These are phyloP conservation scores for Saccharomycopsis schoenii DNA, from an alignment of 805 yeast species.

Conservation along the genomic window DNA sequence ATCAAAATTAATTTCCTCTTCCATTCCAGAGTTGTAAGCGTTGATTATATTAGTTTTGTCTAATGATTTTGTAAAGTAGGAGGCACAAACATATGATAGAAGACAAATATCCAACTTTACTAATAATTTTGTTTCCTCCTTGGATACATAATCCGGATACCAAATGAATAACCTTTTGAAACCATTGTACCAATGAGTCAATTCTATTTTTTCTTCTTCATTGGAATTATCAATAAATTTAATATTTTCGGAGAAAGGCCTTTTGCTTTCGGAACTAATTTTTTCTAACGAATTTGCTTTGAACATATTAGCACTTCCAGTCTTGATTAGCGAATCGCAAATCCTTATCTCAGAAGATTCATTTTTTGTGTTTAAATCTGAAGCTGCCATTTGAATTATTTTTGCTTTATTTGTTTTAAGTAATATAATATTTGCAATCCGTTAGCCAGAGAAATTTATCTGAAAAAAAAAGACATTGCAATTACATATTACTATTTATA, in stretches of 20 bases:
- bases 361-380: neutral
- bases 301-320: too few species aligned
- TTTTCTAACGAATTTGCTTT: neutral
- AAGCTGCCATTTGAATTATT: too few species aligned
- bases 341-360: neutral
- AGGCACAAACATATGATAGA: slow-evolving; percentile 47
- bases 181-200: neutral
- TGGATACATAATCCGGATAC: slow-evolving; percentile 11
- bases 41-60: slow-evolving; percentile 52
- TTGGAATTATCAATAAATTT: neutral
- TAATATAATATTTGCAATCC: too few species aligned
- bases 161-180: neutral
- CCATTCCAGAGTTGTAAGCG: slow-evolving; percentile 59
- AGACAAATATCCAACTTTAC: slow-evolving; percentile 47
- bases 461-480: too few species aligned
- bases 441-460: too few species aligned
- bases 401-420: too few species aligned
- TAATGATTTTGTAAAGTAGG: slow-evolving; percentile 52
- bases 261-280: neutral
- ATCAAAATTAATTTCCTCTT: slow-evolving; percentile 42
- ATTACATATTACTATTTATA: neutral
- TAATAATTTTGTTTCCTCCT: slow-evolving; percentile 32
- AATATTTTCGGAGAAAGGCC: neutral
- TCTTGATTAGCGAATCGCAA: neutral
- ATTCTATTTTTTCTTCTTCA: neutral